Base-by-base conservation (phyloP, 257 asterid genomes). In the Gentiana macrophylla region DNA sequence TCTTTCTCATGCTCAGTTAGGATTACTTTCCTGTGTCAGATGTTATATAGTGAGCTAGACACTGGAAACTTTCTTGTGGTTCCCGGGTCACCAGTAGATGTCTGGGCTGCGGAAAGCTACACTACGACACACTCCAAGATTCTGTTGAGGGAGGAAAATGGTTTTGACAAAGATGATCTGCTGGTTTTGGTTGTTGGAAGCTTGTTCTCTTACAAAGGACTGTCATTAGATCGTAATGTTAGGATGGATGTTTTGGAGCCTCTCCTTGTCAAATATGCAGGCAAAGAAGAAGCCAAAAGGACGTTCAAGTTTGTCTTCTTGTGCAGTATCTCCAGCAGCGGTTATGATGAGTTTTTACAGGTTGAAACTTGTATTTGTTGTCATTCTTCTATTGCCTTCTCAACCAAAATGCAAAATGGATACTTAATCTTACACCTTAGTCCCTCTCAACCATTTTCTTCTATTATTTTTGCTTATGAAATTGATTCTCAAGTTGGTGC, bases 21-120 rank as follows among this genome's bases (percentile, higher is more conserved):
- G 64, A n/a, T 51, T 38, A 65, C 67, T 70, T 72, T 71, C 72
- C 69, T 83, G 75, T 72, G 60, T 66, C 96, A 92, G 99, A 92
- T 92, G 86, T 66, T 92, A 72, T 92, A 88, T 76, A 83, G 94
- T 67, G 67, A 60, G 82, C 80, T 92, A 59, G 99, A 92, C 91
- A 77, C 94, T 74, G 99, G 97, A 85, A 88, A 92, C 94, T 88
- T 88, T 89, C 84, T 81, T 80, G 99, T 88, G 66, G 76, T 88
- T 73, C 95, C 94, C 68, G 99, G 94, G 70, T 88, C 89, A 70
- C 97, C 95, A 63, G 9, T 77, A 63, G 95, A 92, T 82, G 84
- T 77, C 72, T 92, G 95, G 95, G 85, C 88, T 72, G 99, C 95
- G 15, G 97, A 89, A 75, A 81, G 80, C 70, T 92, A 85, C 72